Base-by-base conservation (phyloP, 2,329 filamentous ascomycete species). In the Monascus ruber region DNA sequence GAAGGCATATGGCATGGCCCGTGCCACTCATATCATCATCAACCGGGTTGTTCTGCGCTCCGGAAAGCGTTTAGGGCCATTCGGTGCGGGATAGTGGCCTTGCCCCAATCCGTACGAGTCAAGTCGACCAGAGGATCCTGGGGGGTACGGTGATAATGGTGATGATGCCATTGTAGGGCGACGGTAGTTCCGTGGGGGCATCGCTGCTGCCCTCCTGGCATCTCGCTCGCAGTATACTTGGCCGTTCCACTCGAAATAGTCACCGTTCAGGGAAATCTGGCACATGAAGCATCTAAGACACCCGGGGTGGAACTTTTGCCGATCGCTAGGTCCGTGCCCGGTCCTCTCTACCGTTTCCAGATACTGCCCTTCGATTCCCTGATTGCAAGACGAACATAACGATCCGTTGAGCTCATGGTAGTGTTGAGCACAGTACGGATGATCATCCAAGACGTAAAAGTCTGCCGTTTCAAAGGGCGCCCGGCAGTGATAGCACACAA, bases 371-470 rank as follows among this genome's bases (percentile, higher is more conserved):
- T 98, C 91, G 49, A 98, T 96, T 9, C 91, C 91, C 7, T 71
- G 70, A 47, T 83, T 75, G 60, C 91, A 98, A 26, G 73, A 74
- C 10, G 76, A 74, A 58, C 91, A 98, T 1, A 95, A 67, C 35
- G 85, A 94, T 37, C 83, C 82, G 52, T 96, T 96, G 28, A 91
- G 73, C 59, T 83, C 76, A 65, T 98, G 91, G 58, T 96, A 98
- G 62, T 96, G 87, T 36, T 81, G 79, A 49, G 86, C 82, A 62
- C 91, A 96, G 64, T 89, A 95, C 0, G 91, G 91, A 42, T 78
- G 73, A 63, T 98, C 86, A 47, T 83, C 67, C 43, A 87, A 76
- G 7, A 98, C 88, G 58, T 98, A 98, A 53, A 96, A 96, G 42
- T 91, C 87, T 1, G 85, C 76, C 0, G 87, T 94, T 17, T 79